Conservation (phyloP, 1,139 yeast genomes). For the Zhuliangozyma parablackwelliae region DNA sequence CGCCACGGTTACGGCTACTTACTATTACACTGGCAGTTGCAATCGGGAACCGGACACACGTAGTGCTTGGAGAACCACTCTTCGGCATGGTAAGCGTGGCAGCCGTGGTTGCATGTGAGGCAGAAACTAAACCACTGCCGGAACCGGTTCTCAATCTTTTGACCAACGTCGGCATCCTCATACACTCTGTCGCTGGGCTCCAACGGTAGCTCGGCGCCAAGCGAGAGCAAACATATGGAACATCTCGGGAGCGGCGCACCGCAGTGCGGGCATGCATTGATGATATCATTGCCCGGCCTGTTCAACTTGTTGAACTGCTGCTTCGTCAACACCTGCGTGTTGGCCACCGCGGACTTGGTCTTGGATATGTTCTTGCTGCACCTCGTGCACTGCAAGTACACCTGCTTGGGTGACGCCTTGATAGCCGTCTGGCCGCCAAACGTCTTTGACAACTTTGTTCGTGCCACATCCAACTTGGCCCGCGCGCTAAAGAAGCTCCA, state of each 20-base stretch:
- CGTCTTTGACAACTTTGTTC: constrained; percentile 61
- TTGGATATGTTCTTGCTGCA: constrained; percentile 70
- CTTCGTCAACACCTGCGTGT: constrained; percentile 29
- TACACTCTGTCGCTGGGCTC: constrained; percentile 19
- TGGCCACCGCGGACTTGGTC: constrained; percentile 14
- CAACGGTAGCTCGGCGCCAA: constrained; percentile 66
- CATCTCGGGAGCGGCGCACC: constrained; percentile 89
- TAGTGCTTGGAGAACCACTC: constrained; percentile 90
- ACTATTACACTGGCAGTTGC: constrained; percentile 74
- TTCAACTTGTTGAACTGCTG: constrained; percentile 38
- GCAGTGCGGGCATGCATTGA: constrained; percentile 72
- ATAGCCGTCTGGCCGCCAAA: constrained; percentile 45
- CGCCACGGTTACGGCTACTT: constrained; percentile 24
- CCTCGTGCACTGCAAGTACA: constrained; percentile 71
- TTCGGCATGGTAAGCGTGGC: constrained; percentile 92
- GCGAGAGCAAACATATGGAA: constrained; percentile 77
- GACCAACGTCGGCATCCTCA: constrained; percentile 10
- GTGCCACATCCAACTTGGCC: constrained; percentile 79
- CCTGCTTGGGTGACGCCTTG: constrained; percentile 64
- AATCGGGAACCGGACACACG: constrained; percentile 93
- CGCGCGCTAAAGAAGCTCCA: constrained; percentile 78
- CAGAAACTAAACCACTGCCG: constrained; percentile 87
- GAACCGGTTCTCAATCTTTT: constrained; percentile 35
- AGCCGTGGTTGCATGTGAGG: constrained; percentile 85
- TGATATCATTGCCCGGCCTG: constrained; percentile 13